Evolutionary conservation across 192 early-diverging fungal genomes (phyloP).

Genomic region (Gigaspora rosea): DNA sequence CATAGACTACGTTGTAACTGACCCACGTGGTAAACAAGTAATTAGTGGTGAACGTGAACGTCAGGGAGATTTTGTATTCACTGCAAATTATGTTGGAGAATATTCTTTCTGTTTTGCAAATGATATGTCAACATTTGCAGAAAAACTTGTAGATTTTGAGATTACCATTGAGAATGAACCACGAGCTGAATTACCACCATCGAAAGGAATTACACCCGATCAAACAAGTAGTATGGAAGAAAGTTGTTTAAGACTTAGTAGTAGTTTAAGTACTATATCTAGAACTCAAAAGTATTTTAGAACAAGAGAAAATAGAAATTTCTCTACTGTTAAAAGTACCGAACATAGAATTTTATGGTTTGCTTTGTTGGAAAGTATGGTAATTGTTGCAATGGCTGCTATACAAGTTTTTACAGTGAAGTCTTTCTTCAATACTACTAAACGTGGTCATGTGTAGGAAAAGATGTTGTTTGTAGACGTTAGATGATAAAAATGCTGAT

Average conservation of each 20-base stretch:
- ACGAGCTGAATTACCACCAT: slow-evolving; percentile 43
- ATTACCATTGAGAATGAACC: slow-evolving; percentile 89
- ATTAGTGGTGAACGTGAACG: slow-evolving; percentile 83
- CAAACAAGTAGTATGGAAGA: slow-evolving; percentile 59
- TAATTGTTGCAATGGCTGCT: slow-evolving; percentile 82
- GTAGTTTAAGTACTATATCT: slow-evolving; percentile 67
- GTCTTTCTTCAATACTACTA: slow-evolving; percentile 83
- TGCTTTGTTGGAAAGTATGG: slow-evolving; percentile 71
- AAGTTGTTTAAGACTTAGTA: slow-evolving; percentile 61
- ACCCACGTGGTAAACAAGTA: slow-evolving; percentile 68
- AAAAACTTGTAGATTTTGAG: slow-evolving; percentile 96
- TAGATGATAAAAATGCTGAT: too few species aligned
- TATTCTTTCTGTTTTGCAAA: slow-evolving; percentile 98
- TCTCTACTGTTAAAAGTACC: slow-evolving; percentile 85
- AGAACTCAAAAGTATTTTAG: slow-evolving; percentile 89
- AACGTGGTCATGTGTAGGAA: slow-evolving; percentile 56
- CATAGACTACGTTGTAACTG: slow-evolving; percentile 89
- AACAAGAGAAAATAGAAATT: slow-evolving; percentile 89
- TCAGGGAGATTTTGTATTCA: slow-evolving; percentile 95
- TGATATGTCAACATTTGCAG: slow-evolving; percentile 88
- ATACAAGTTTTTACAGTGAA: slow-evolving; percentile 95
- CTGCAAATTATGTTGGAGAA: slow-evolving; percentile 83
- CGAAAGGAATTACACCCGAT: slow-evolving; percentile 38
- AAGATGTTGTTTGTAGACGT: too few species aligned
- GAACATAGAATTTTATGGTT: slow-evolving; percentile 93